These are phyloP conservation scores for Kalanchoe fedtschenkoi DNA, from an alignment of 164 flowering plant species.

Conservation along the genomic window DNA sequence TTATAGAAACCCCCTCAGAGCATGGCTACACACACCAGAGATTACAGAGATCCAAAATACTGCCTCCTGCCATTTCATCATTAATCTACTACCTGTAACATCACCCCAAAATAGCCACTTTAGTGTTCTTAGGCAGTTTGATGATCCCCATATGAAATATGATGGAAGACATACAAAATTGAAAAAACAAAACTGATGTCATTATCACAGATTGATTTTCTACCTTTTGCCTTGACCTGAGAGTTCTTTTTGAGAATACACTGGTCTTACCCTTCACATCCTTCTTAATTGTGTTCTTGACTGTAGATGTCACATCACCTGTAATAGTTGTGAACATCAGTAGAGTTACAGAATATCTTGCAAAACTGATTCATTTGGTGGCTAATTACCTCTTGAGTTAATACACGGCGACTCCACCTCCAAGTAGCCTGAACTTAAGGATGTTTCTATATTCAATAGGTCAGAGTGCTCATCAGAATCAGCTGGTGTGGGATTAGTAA, in stretches of 20 bases:
- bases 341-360: neutral
- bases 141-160: neutral
- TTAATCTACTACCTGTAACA: neutral
- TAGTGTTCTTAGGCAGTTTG: too few relatives aligned
- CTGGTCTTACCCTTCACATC: slow-evolving; percentile 11
- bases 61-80: neutral
- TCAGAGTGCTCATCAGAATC: slow-evolving; percentile 32
- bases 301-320: slow-evolving; percentile 30
- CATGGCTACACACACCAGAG: too few relatives aligned
- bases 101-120: neutral
- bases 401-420: slow-evolving; percentile 39
- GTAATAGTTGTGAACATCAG: slow-evolving; percentile 8
- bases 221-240: slow-evolving; percentile 26
- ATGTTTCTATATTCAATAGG: slow-evolving; percentile 35
- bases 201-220: neutral
- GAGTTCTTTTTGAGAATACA: slow-evolving; percentile 21
- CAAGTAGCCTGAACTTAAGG: slow-evolving; percentile 19
- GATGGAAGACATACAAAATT: too few relatives aligned
- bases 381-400: slow-evolving; percentile 29
- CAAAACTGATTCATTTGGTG: slow-evolving; percentile 2
- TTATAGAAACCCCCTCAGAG: too few relatives aligned
- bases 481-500: slow-evolving; percentile 10
- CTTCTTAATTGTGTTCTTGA: slow-evolving; percentile 23
- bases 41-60: neutral
- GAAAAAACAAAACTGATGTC: neutral